Conservation (phyloP, 192 early-diverging fungal species). For the Paraglomus occultum region DNA sequence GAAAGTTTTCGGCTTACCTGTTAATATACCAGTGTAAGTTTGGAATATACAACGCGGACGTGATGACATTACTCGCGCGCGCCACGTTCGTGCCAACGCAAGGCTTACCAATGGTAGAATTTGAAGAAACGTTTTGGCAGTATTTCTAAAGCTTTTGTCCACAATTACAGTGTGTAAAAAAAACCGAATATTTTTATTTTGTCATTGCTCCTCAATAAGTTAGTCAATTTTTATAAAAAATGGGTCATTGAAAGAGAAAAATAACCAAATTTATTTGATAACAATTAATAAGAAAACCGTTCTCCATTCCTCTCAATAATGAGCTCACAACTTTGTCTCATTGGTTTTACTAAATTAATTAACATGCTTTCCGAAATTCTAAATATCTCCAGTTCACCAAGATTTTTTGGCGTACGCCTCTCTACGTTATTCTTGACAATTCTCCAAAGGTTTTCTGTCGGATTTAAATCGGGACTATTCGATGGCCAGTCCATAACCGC, state of each 20-base stretch:
- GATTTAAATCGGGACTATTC: slow-evolving; percentile 14
- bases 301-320: too few relatives aligned
- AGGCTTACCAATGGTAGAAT: not conserved
- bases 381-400: slow-evolving; percentile 12
- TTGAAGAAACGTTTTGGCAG: not conserved
- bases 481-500: slow-evolving; percentile 8
- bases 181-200: too few relatives aligned
- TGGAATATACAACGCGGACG: not conserved
- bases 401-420: slow-evolving; percentile 16
- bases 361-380: not conserved
- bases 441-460: too few relatives aligned
- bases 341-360: not conserved
- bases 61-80: not conserved
- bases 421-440: slow-evolving; percentile 9
- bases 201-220: too few relatives aligned
- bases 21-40: not conserved
- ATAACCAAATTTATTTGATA: not conserved
- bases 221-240: too few relatives aligned
- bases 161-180: not conserved
- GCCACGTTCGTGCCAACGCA: slow-evolving; percentile 1
- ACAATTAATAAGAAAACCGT: too few relatives aligned
- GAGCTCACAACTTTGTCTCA: too few relatives aligned
- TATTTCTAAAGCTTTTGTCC: slow-evolving; percentile 3
- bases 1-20: not conserved
- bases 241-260: too few relatives aligned